Percentiles rank a stretch among this genome's conserved stretches.
Conservation (phyloP, 2,329 filamentous ascomycete genomes). For the Aspergillus neotritici region DNA sequence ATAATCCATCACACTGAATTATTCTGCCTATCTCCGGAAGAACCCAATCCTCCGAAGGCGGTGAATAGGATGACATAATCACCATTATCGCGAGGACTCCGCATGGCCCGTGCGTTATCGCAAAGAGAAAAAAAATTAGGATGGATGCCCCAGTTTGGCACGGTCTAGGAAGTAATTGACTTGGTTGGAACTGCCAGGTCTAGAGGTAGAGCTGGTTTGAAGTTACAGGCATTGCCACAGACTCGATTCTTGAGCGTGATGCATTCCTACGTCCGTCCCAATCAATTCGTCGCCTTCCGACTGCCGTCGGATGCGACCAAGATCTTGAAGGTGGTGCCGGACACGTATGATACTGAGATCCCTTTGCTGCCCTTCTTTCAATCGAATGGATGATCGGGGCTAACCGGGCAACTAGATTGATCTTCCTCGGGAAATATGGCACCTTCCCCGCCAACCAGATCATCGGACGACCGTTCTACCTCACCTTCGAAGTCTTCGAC, state of each 20-base stretch:
- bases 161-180: too few relatives aligned
- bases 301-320: conserved; percentile 53
- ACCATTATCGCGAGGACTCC: conserved; percentile 6
- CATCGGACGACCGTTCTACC: conserved; percentile 81
- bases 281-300: conserved; percentile 33
- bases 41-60: conserved; percentile 1
- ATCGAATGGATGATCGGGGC: conserved; percentile 3
- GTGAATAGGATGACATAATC: conserved; percentile 4
- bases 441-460: conserved; percentile 84
- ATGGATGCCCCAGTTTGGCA: not conserved
- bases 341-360: conserved; percentile 53
- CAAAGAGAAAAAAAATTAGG: conserved; percentile 13
- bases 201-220: not conserved
- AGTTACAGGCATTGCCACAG: not conserved
- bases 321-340: conserved; percentile 55
- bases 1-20: too few relatives aligned
- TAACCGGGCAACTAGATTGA: conserved; percentile 52
- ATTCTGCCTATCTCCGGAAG: conserved; percentile 1
- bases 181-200: not conserved
- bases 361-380: conserved; percentile 13
- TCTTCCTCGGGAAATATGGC: conserved; percentile 89
- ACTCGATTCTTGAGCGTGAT: conserved; percentile 18
- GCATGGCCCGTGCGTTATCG: conserved; percentile 18
- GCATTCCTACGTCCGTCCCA: conserved; percentile 36
- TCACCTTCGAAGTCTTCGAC: conserved; percentile 86